Conservation (phyloP, 2,329 filamentous ascomycete genomes). For the Colletotrichum tanaceti region DNA sequence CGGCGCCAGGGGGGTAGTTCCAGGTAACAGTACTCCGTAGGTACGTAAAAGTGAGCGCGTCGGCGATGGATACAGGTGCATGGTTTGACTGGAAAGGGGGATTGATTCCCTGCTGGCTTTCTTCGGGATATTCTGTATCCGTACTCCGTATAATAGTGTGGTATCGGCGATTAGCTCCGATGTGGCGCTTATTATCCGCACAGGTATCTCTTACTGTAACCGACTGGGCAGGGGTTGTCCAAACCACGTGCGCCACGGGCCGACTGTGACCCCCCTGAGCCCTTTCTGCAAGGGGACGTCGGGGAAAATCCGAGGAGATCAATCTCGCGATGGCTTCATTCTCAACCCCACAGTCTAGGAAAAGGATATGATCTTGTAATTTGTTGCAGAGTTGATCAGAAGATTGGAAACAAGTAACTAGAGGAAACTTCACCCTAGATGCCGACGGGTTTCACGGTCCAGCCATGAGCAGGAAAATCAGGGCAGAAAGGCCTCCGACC, state of each 20-base stretch:
- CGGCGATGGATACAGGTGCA: background rate
- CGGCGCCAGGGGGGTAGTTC: background rate
- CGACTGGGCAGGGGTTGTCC: background rate
- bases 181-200: constrained; percentile 30
- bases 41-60: background rate
- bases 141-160: too few species aligned
- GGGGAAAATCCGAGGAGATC: too few species aligned
- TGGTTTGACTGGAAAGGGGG: background rate
- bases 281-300: background rate
- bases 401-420: too few species aligned
- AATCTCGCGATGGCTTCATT: constrained; percentile 14
- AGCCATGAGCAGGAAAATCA: constrained; percentile 49
- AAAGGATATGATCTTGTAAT: background rate
- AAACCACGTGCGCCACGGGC: constrained; percentile 21
- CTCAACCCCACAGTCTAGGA: background rate
- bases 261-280: background rate
- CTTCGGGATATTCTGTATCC: too few species aligned
- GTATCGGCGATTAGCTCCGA: constrained; percentile 29
- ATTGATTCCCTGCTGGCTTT: background rate
- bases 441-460: constrained; percentile 8
- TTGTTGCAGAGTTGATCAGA: background rate
- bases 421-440: constrained; percentile 15
- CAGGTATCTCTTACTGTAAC: too few species aligned
- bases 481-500: constrained; percentile 8
- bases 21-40: background rate